phyloP scores from a whole-genome alignment of 2,329 filamentous ascomycete species.

The Neofusicoccum laricinum region DNA sequence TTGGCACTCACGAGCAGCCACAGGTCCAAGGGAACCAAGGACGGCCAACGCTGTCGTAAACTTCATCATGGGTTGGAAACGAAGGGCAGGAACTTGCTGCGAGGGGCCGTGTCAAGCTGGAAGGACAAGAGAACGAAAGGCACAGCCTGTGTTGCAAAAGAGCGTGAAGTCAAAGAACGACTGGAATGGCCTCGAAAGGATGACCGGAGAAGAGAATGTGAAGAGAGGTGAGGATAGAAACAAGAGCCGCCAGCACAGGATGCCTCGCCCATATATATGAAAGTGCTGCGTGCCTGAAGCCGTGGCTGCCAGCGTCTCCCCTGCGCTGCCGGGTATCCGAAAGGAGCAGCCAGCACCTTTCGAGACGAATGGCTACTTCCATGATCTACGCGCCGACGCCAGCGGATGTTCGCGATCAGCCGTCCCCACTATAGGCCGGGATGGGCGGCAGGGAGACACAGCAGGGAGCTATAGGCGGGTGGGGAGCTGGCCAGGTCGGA shows the following conservation, averaged over 20 bases:
- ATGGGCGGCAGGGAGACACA: not conserved
- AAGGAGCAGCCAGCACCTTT: not conserved
- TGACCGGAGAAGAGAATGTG: not conserved
- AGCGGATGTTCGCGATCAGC: not conserved
- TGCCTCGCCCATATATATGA: conserved; percentile 5
- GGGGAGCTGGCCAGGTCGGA: not conserved
- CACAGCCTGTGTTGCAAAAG: conserved; percentile 11
- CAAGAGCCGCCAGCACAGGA: not conserved
- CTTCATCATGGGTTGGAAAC: not conserved
- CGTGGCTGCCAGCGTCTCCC: not conserved
- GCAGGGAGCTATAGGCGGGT: not conserved
- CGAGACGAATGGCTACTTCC: not conserved
- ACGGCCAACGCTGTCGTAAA: conserved; percentile 5
- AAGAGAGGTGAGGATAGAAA: not conserved
- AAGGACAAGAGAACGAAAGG: not conserved
- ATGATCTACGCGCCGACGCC: not conserved
- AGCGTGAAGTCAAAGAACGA: conserved; percentile 6
- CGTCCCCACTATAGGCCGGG: conserved; percentile 8
- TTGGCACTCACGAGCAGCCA: not conserved
- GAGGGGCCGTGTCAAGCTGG: not conserved
- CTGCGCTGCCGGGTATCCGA: not conserved
- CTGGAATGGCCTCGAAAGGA: not conserved
- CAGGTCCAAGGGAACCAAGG: conserved; percentile 3
- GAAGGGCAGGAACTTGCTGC: not conserved
- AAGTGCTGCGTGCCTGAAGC: not conserved